Evolutionary conservation across 2,329 filamentous ascomycete species (phyloP).

Genomic region (Lasiodiplodia sp.): DNA sequence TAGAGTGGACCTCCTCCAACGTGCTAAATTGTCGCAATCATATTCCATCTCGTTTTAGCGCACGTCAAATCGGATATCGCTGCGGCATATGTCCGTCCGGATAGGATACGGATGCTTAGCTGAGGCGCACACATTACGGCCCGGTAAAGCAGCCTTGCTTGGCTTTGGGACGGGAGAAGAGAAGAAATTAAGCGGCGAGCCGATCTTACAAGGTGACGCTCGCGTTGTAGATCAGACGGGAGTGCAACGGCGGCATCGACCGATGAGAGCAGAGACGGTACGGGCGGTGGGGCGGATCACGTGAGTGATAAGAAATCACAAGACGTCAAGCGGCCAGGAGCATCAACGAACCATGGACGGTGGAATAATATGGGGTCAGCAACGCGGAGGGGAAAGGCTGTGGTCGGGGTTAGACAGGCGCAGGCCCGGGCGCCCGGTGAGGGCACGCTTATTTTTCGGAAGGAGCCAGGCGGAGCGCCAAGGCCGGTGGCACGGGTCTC

Average conservation of each 20-base stretch:
- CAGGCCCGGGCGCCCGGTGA: not conserved
- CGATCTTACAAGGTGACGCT: not conserved
- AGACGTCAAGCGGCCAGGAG: not conserved
- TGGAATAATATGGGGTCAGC: constrained; percentile 4
- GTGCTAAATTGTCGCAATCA: no score
- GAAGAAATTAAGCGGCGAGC: no score
- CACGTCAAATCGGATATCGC: no score
- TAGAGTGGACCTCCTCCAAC: no score
- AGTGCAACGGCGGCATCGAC: not conserved
- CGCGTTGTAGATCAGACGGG: not conserved
- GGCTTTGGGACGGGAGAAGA: no score
- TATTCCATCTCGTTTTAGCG: no score
- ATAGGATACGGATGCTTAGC: no score
- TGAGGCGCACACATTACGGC: no score
- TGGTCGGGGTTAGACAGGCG: constrained; percentile 1
- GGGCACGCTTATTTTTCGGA: constrained; percentile 17
- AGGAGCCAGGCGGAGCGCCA: constrained; percentile 12
- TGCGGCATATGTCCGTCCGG: no score
- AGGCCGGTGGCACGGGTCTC: constrained; percentile 1
- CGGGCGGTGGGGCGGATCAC: not conserved
- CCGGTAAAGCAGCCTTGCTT: no score
- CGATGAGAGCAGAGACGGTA: not conserved
- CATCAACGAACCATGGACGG: constrained; percentile 13
- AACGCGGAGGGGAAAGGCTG: not conserved
- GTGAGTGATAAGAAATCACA: not conserved